phyloP scores from a whole-genome alignment of 441 rosid species.

The Dalechampia spathulata region DNA sequence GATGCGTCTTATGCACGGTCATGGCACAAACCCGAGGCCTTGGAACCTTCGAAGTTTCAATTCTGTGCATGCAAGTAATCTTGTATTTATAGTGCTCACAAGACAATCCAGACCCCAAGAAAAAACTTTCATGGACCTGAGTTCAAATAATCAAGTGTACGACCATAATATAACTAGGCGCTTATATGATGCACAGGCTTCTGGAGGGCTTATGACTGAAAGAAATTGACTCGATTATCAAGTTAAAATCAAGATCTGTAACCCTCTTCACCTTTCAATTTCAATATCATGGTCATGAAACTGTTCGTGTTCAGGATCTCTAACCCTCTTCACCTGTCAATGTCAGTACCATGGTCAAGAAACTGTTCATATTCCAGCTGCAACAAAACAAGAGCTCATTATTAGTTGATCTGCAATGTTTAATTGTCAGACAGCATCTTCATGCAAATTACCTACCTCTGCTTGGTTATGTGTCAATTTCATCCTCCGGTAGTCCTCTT shows the following conservation, averaged over 20 bases:
- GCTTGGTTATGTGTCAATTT: conserved; percentile 62
- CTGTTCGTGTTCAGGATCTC: conserved; percentile 19
- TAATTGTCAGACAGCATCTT: background rate
- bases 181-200: no score
- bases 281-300: conserved; percentile 12
- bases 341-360: conserved; percentile 7
- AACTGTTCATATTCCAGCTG: conserved; percentile 53
- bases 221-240: background rate
- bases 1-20: no score
- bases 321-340: conserved; percentile 23
- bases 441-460: conserved; percentile 36
- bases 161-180: no score
- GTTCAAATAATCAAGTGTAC: no score
- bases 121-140: no score
- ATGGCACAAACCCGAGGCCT: no score
- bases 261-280: conserved; percentile 23
- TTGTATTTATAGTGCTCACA: no score
- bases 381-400: conserved; percentile 10
- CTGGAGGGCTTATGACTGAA: no score
- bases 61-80: no score
- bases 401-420: background rate
- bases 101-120: no score
- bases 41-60: no score
- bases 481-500: conserved; percentile 82
- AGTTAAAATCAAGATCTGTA: background rate